Evolutionary conservation across 257 asterid species (phyloP).

Genomic region (Perilla frutescens): DNA sequence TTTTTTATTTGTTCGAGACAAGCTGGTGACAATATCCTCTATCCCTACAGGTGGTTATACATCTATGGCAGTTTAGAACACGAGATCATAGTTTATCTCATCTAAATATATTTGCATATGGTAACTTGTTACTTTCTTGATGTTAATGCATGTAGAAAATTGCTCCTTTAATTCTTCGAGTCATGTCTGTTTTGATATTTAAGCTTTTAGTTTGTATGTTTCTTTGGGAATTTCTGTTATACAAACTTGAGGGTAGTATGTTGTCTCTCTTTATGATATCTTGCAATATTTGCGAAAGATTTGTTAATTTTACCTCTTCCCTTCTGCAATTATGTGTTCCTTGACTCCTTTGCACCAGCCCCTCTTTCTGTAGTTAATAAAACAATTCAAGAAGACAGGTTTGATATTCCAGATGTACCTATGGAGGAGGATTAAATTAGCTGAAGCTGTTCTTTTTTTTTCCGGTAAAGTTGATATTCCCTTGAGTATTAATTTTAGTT

Average conservation of each 20-base stretch:
- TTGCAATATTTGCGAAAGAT: neutral
- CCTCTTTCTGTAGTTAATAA: conserved; percentile 67
- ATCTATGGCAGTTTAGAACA: no score
- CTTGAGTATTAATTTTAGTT: neutral
- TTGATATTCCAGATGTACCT: conserved; percentile 90
- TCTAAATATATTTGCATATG: neutral
- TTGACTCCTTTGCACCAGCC: conserved; percentile 63
- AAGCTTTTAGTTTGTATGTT: neutral
- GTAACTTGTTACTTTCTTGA: neutral
- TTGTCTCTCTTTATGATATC: neutral
- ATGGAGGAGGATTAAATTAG: conserved; percentile 79
- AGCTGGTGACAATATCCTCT: neutral
- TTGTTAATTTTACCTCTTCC: neutral
- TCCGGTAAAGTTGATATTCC: conserved; percentile 27
- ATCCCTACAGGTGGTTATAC: neutral
- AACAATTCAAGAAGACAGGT: conserved; percentile 82
- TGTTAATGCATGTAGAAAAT: neutral
- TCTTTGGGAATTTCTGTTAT: neutral
- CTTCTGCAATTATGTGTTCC: conserved; percentile 35
- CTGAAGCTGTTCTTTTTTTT: neutral
- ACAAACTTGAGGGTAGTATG: no score
- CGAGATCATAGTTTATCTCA: no score
- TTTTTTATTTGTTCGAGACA: conserved; percentile 5
- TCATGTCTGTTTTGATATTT: neutral
- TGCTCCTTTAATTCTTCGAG: neutral